Percentiles rank a stretch among this genome's conserved stretches.
Evolutionary conservation across 768 basidiomycete genomes (phyloP).

Genomic region (Hypholoma sublateritium): DNA sequence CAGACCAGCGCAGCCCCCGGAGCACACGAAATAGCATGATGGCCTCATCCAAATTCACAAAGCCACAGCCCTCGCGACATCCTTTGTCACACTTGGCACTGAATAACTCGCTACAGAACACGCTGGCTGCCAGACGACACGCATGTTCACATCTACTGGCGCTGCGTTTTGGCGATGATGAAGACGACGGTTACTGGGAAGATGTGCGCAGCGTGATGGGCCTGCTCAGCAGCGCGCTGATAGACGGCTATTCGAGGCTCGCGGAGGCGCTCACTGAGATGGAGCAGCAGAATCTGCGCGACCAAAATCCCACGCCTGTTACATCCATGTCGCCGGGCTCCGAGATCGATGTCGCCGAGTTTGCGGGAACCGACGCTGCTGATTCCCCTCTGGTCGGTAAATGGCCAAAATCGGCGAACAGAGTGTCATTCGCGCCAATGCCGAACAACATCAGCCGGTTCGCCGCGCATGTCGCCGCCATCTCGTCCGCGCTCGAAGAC

Average conservation of each 20-base stretch:
- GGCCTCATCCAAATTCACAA: conserved; percentile 56
- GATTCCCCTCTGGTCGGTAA: conserved; percentile 6
- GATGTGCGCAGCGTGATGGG: conserved; percentile 76
- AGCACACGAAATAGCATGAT: conserved; percentile 28
- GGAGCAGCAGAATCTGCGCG: conserved; percentile 51
- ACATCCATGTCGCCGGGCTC: neutral
- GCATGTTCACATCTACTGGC: conserved; percentile 80
- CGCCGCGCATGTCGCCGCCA: conserved; percentile 70
- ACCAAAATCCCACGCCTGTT: conserved; percentile 47
- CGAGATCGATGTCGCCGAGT: conserved; percentile 1
- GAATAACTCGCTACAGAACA: conserved; percentile 59
- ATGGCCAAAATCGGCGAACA: conserved; percentile 13
- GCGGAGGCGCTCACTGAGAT: conserved; percentile 61
- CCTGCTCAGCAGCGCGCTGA: conserved; percentile 64
- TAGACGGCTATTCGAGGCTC: conserved; percentile 63
- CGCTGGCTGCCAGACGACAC: conserved; percentile 71
- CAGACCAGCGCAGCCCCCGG: conserved; percentile 27
- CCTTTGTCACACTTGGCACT: conserved; percentile 68
- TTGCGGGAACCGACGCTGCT: neutral
- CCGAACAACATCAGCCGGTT: conserved; percentile 70
- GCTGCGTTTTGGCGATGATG: conserved; percentile 68
- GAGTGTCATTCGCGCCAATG: conserved; percentile 67
- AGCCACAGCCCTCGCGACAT: conserved; percentile 58
- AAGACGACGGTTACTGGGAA: conserved; percentile 82
- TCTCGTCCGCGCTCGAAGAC: conserved; percentile 67